Base-by-base conservation (phyloP, 768 basidiomycete species). In the Lentinula guzmanii region DNA sequence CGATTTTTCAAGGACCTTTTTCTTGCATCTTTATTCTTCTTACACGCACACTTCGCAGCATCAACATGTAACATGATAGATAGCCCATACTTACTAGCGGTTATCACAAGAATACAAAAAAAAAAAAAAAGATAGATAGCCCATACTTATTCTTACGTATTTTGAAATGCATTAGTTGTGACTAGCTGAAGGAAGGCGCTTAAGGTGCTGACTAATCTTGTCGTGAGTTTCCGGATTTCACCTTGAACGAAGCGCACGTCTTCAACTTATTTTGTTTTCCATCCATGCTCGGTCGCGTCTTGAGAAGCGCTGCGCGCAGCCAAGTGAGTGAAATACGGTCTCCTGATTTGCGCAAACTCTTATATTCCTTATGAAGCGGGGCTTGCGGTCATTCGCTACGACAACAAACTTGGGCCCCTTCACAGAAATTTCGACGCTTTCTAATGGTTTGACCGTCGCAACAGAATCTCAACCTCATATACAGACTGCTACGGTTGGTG, bases 401-500 rank as follows among this genome's bases (percentile, higher is more conserved):
- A 82, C 85, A 62, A 83, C 81, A 67, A 85, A 83, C 74, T 69
- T 81, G 63, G 77, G 82, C 55, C 96, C 96, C 58, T 79, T 89
- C 65, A 97, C 95, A 50, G 87, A 98, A 76, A 86, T 93, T 63
- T 89, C 95, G 31, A 96, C 93, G 5, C 89, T 99, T 59, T 80
- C 92, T 13, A 98, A 97, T 79, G 97, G 97, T 63, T 80, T 99
- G 61, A 96, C 94, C 11, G 88, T 99, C 66, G 95, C 95, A 53
- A 96, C 95, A 1, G 94, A 96, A 75, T 77, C 90, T 7, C 91
- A 94, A 63, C 83, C 92, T 4, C 89, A 92, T 72, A 89, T 93
- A 4, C 91, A 95, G 76, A 98, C 97, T 0, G 95, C 95, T 6
- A 99, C 96, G n/a, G 94, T 98, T 39, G 97, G 97, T 64, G 90